These are phyloP conservation scores for Ochetophila trinervis DNA, from an alignment of 306 rosid species.

Conservation along the genomic window DNA sequence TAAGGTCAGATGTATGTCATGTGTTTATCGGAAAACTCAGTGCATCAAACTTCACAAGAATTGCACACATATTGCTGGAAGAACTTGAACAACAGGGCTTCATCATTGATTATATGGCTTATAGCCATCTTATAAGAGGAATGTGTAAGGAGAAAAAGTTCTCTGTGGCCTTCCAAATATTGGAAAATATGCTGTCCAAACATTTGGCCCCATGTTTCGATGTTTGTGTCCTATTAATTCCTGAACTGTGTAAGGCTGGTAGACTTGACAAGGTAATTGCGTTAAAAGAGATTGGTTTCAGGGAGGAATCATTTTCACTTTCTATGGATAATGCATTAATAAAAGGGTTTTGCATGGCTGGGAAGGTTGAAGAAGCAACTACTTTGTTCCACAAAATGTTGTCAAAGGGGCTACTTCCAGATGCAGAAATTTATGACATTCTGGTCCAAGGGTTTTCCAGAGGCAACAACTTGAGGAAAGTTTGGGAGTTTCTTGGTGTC, in stretches of 20 bases:
- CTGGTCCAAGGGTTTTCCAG: slow-evolving; percentile 62
- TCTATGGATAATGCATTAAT: slow-evolving; percentile 45
- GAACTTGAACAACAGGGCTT: slow-evolving; percentile 45
- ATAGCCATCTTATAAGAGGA: slow-evolving; percentile 51
- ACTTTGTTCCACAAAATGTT: slow-evolving; percentile 44
- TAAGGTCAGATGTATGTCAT: slow-evolving; percentile 45
- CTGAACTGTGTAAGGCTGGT: slow-evolving; percentile 54
- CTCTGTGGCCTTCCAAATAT: slow-evolving; percentile 45
- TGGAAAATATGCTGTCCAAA: slow-evolving; percentile 54
- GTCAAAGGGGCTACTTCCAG: slow-evolving; percentile 40
- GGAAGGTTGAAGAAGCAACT: slow-evolving; percentile 49
- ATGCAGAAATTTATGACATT: slow-evolving; percentile 47
- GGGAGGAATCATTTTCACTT: slow-evolving; percentile 39
- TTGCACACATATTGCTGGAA: slow-evolving; percentile 44
- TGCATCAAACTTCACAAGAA: slow-evolving; percentile 34
- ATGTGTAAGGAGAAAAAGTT: slow-evolving; percentile 46
- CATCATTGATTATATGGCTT: slow-evolving; percentile 41
- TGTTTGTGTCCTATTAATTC: slow-evolving; percentile 51
- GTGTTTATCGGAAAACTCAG: slow-evolving; percentile 54
- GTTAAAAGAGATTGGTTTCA: slow-evolving; percentile 46
- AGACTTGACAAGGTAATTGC: slow-evolving; percentile 49
- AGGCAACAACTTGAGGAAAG: slow-evolving; percentile 44
- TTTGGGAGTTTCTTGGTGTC: slow-evolving; percentile 57
- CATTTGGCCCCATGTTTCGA: slow-evolving; percentile 47
- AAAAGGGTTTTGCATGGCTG: slow-evolving; percentile 46